Conservation (phyloP, 345 rosid species). For the Populus nigra region DNA sequence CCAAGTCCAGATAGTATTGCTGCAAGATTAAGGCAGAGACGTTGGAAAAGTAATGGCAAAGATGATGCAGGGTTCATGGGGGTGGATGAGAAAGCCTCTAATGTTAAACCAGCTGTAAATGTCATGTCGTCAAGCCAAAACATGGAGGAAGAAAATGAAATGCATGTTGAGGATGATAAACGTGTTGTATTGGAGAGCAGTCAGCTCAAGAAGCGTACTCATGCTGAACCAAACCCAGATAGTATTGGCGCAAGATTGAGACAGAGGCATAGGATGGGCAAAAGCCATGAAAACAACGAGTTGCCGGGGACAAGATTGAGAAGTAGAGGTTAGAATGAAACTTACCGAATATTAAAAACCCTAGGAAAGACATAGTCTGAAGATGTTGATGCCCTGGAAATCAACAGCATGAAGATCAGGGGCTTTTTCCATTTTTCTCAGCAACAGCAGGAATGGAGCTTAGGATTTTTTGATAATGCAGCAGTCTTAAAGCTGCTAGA, state of each 20-base stretch:
- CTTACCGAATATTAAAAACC: neutral
- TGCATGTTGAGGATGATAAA: neutral
- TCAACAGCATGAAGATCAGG: neutral
- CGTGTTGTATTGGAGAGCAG: neutral
- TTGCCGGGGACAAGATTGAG: neutral
- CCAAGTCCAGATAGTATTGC: constrained; percentile 38
- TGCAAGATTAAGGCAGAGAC: constrained; percentile 51
- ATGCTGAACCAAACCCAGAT: constrained; percentile 33
- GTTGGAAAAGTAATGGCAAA: constrained; percentile 10
- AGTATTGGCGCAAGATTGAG: constrained; percentile 51
- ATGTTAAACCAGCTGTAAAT: neutral
- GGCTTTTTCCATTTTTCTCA: neutral
- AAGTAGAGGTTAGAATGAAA: neutral
- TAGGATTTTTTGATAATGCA: neutral
- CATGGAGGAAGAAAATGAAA: neutral
- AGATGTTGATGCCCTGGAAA: neutral
- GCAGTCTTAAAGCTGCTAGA: neutral
- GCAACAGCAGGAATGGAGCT: neutral
- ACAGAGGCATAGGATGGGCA: constrained; percentile 26
- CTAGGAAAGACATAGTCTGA: neutral
- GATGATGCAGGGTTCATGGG: neutral
- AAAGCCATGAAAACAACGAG: constrained; percentile 1
- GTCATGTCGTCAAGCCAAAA: neutral
- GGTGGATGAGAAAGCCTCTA: neutral
- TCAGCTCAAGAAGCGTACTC: neutral